Evolutionary conservation across 2,329 filamentous ascomycete genomes (phyloP), one percentile per base, ranked within the genome.

Genomic region (Trichoderma koningiopsis): DNA sequence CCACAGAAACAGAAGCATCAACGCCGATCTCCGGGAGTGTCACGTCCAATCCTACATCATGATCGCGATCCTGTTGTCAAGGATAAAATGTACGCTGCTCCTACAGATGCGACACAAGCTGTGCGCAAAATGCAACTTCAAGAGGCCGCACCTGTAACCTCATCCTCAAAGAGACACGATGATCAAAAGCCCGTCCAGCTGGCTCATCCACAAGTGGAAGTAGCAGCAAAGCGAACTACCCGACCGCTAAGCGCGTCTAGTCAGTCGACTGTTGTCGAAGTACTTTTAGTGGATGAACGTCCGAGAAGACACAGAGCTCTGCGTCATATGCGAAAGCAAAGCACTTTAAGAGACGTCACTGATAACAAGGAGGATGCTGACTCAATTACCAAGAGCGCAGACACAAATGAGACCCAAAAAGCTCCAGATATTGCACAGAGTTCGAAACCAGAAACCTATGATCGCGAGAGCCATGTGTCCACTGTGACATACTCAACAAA

Each of bases 251-350:
- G 63, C 29, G 59, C 83, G 29, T 89, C 88, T 8, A 81, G 81
- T 14, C 84, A 80, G 68, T 89, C 88, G 19, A 87, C 87, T 0
- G 81, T 89, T 4, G 82, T 89, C 11, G 87, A 87, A 74, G 87
- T 87, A 4, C 81, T 88, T 57, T 77, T 89, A 43, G 80, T 89
- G n/a, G 85, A 87, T 53, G 79, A 79, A 1, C 74, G 76, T 5
- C 79, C 78, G 5, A 83, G 81, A 63, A 82, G 82, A 57, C 83
- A 80, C 68, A 84, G 84, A 73, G 90, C 87, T 8, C 77, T 91
- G 70, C 85, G 89, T 5, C 88, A 91, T 75, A 84, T 89, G 13
- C 86, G 83, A 72, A 90, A 90, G 74, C 84, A 87, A 55, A 78
- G 78, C 10, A 78, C 79, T 0, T 74, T 89, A 68, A 82, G 87